These are phyloP conservation scores for Crithidia bombi DNA, from an alignment of 208 protist genomes.

Conservation along the genomic window DNA sequence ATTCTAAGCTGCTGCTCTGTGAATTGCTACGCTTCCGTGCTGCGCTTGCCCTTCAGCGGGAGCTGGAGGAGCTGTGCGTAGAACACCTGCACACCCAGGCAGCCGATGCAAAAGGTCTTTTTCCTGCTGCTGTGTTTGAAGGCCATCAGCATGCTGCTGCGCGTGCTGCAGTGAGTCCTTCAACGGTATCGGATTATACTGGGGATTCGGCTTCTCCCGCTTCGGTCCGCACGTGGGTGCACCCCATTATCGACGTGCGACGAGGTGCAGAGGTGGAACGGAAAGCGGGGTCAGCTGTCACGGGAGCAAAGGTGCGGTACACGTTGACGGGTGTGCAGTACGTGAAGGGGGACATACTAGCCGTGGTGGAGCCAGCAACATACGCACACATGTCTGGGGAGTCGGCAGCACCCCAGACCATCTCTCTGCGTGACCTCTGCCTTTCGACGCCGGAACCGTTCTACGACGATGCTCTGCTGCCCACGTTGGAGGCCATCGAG, in stretches of 20 bases:
- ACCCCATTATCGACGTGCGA: conserved; percentile 47
- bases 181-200: neutral
- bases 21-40: conserved; percentile 29
- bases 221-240: conserved; percentile 31
- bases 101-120: conserved; percentile 28
- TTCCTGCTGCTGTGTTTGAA: conserved; percentile 47
- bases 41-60: conserved; percentile 10
- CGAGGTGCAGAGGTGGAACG: conserved; percentile 18
- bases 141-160: conserved; percentile 30
- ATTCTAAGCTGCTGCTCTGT: neutral
- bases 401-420: neutral
- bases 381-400: neutral
- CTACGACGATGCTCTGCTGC: conserved; percentile 41
- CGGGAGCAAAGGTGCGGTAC: neutral
- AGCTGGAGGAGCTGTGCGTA: conserved; percentile 14
- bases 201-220: neutral
- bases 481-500: conserved; percentile 41
- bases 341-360: conserved; percentile 19
- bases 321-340: conserved; percentile 20
- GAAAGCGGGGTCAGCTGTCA: neutral
- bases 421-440: conserved; percentile 27
- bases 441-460: conserved; percentile 28
- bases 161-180: neutral
- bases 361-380: conserved; percentile 6
- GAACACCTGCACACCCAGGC: conserved; percentile 12